A percentile compares a stretch with the other conserved stretches of the same genome.
Evolutionary conservation across 78 protist species (phyloP).

Genomic region (Parvularia atlantis): DNA sequence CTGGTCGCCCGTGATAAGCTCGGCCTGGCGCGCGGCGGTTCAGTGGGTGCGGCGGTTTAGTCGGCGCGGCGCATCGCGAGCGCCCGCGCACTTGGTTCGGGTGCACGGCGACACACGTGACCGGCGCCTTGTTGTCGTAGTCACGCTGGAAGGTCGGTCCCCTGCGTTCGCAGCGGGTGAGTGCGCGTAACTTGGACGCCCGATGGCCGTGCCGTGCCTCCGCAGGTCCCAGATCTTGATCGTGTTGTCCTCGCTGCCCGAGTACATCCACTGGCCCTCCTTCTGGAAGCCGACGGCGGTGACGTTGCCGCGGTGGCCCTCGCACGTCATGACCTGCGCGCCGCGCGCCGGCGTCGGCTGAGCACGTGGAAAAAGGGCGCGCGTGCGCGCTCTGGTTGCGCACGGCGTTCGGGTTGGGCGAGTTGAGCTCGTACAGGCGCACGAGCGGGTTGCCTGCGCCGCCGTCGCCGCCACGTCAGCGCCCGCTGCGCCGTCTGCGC

Average conservation of each 20-base stretch:
- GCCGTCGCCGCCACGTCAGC: not conserved
- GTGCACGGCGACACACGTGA: conserved; percentile 70
- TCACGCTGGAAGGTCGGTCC: conserved; percentile 76
- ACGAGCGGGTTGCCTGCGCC: conserved; percentile 51
- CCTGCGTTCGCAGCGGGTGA: no score
- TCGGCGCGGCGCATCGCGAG: not conserved
- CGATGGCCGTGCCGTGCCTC: no score
- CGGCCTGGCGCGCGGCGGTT: no score
- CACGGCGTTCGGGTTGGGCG: conserved; percentile 40
- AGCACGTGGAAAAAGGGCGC: no score
- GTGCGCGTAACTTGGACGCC: no score
- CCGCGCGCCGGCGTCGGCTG: not conserved
- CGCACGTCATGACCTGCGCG: conserved; percentile 35
- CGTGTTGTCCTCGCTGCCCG: conserved; percentile 87
- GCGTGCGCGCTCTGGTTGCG: no score
- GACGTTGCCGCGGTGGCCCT: conserved; percentile 84
- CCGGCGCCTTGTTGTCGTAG: conserved; percentile 43
- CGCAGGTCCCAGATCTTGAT: conserved; percentile 91
- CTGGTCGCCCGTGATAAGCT: conserved; percentile 77
- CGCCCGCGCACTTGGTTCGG: conserved; percentile 62
- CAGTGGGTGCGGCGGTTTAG: not conserved
- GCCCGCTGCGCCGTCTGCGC: not conserved
- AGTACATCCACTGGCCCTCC: conserved; percentile 82
- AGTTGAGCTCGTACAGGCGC: conserved; percentile 57
- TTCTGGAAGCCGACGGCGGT: conserved; percentile 68